Evolutionary conservation across 1,284 basidiomycete genomes (phyloP).

Genomic region (Leucoagaricus sp.): DNA sequence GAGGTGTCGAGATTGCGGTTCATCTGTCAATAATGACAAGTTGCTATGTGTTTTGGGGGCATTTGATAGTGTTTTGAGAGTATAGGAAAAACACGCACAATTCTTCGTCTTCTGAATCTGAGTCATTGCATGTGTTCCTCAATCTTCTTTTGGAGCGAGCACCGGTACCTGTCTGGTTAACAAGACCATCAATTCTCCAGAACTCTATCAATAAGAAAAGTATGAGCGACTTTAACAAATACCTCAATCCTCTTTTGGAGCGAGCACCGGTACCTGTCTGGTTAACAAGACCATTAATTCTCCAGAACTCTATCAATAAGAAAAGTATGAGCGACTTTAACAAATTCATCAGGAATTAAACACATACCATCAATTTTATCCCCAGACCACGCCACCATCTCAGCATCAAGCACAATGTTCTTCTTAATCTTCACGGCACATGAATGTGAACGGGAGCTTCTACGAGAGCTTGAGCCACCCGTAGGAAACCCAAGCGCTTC

Average conservation of each 20-base stretch:
- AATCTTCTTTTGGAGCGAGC: conserved; percentile 29
- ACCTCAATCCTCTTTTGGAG: conserved; percentile 13
- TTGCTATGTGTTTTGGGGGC: not conserved
- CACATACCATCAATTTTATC: conserved; percentile 57
- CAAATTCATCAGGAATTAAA: not conserved
- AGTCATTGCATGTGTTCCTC: conserved; percentile 7
- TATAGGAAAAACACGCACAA: conserved; percentile 1
- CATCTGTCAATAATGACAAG: conserved; percentile 44
- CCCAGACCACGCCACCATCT: conserved; percentile 83
- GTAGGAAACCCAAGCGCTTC: conserved; percentile 54
- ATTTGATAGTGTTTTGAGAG: not conserved
- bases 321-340: not conserved
- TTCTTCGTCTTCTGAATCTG: conserved; percentile 16
- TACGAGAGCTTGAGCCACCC: not conserved
- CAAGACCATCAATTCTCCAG: conserved; percentile 64
- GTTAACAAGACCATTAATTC: conserved; percentile 58
- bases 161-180: conserved; percentile 60
- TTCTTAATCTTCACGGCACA: conserved; percentile 32
- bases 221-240: not conserved
- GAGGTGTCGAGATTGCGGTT: conserved; percentile 56
- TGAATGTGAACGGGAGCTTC: conserved; percentile 2
- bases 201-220: conserved; percentile 59
- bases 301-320: conserved; percentile 70
- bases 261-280: conserved; percentile 57
- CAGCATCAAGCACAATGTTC: conserved; percentile 79